Base-by-base conservation (phyloP, 1,284 basidiomycete genomes). In the Crucibulum parvulum region DNA sequence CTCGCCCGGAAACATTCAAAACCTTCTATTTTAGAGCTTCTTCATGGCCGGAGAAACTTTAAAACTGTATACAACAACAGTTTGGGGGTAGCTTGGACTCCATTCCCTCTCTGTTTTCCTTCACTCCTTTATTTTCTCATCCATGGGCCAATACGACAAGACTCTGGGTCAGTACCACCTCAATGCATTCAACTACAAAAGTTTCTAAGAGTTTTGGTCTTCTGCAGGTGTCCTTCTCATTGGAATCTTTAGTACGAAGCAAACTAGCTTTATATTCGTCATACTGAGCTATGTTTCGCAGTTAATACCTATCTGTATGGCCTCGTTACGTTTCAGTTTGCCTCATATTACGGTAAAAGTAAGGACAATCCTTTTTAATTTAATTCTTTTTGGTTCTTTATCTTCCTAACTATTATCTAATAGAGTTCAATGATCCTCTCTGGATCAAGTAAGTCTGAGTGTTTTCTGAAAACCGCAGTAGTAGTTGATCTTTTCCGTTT, bases 231-330 rank as follows among this genome's bases (percentile, higher is more conserved):
- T 57, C 9, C 58, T 56, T 10, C 37, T 62, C 6, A 16, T 62
- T 10, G 57, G 58, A 31, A 47, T 59, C 39, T 57, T 59, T 41
- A 34, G 55, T 59, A 35, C 34, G 61, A 47, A 50, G 2, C 24
- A 15, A 50, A n/a, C 24, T 16, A 50, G 11, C 11, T 16, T n/a
- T 3, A 11, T 31, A 50, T 31, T 11, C 47, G 11, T 50, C 31
- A 16, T n/a, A n/a, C 31, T 31, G 5, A 15, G 24, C 39, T 50
- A 31, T 50, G 11, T 5, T 50, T 15, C 11, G 13, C 50, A 65
- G 63, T 65, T n/a, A 65, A 63, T 46, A 63, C 63, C 31, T 65
- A 61, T 56, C 53, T 65, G 7, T 64, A 57, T 39, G 62, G 69
- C 47, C 43, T 71, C 35, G 57, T 69, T 31, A 55, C 65, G 18